Base-by-base conservation (phyloP, 2,329 filamentous ascomycete species). In the Apiospora malaysiana region DNA sequence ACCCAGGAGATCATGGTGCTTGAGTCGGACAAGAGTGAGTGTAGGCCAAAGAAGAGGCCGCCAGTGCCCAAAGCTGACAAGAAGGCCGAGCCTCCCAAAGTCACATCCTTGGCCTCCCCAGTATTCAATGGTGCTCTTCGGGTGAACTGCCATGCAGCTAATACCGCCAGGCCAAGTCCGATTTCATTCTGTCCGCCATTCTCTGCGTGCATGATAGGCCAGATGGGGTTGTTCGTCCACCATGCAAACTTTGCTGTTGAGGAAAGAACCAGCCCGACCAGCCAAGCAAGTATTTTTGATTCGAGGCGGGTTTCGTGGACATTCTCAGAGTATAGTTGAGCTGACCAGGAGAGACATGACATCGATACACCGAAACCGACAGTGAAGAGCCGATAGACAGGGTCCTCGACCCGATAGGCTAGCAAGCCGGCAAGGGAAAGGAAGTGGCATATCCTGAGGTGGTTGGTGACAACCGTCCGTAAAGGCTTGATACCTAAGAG, bases 1-100 rank as follows among this genome's bases (percentile, higher is more conserved):
- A 94, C 94, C 96, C 96, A 99, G 21, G 95, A 87, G 71, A 98
- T 98, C 94, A 99, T 98, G 69, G 96, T 99, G 84, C 96, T 98
- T 0, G 95, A 97, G 80, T 99, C 96, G 0, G 96, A 98, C 14
- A 99, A 88, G 12, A 99, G 86, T 0, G 95, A 98, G 80, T 98
- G 96, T 78, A 98, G 87, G 6, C 89, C 93, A 78, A 99, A 99
- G 78, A 98, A 87, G 9, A 98, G 82, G 42, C 94, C 95, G 32
- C 90, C 94, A 70, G 98, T 82, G 71, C 96, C 94, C 67, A 96
- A 82, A 12, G 91, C 93, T 42, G 94, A 90, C 59, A 97, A 85
- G 8, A 92, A 75, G 0, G 91, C 87, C 21, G 93, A 95, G 0
- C 93, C 91, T 71, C 86, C 90, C 71, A 89, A 80, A 42, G 78